Base-by-base conservation (phyloP, 108 stramenopile species). In the Cylindrotheca fusiformis region DNA sequence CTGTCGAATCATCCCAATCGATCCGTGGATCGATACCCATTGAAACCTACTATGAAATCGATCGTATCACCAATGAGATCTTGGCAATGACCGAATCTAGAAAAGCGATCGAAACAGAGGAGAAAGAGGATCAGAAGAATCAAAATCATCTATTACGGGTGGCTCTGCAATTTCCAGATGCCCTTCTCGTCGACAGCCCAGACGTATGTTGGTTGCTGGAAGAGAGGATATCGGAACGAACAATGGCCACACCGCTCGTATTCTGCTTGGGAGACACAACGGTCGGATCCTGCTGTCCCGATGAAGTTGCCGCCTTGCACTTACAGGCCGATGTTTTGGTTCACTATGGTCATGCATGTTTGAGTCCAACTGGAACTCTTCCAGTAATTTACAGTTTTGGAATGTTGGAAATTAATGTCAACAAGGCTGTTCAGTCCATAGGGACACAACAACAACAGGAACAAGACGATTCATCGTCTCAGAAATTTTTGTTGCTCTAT, bases 201-300 rank as follows among this genome's bases (percentile, higher is more conserved):
- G 75, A 84, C 31, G 90, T 96, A 0, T 83, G 81, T 32, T 84
- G 78, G 78, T 41, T 67, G 12, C 52, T 95, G 60, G 86, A 95
- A 52, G 78, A 82, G 27, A 52, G 73, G 6, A 58, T 93, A 17
- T 17, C 33, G 5, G 33, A 68, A 23, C 24, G 30, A 22, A 41
- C 17, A 20, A 58, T 41, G 36, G 10, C 6, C 6, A 14, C 36
- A 14, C 83, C 91, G 22, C 68, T 95, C 20, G 69, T 95, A n/a
- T 98, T 98, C 60, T 77, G 93, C 18, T 62, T 96, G 25, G 97
- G 97, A 2, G 97, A 98, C 68, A 95, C 97, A 1, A 93, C 94
- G n/a, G 90, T 90, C 44, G 93, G 80, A 50, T 76, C 86, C 22
- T 97, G 96, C 68, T 97, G 96, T 79, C 95, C 96, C 18, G 97